These are phyloP conservation scores for Mesembryanthemum crystallinum DNA, from an alignment of 148 eudicot genomes.

Conservation along the genomic window DNA sequence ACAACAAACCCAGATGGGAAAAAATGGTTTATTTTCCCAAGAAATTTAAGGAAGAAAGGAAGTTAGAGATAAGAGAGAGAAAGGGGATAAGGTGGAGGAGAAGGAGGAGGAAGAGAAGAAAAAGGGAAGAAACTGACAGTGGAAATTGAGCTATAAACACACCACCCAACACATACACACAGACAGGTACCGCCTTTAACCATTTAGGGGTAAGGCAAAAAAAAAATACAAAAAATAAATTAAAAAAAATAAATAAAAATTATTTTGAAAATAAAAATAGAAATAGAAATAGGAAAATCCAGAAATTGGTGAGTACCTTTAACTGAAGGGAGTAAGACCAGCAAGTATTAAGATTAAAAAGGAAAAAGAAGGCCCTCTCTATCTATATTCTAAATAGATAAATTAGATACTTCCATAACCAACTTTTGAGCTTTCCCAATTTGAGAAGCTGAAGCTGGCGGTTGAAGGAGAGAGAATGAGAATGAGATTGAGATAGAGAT, in stretches of 20 bases:
- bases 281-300: conserved; percentile 14
- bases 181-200: conserved; percentile 48
- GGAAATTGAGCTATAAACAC: conserved; percentile 38
- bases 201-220: not conserved
- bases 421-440: conserved; percentile 25
- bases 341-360: conserved; percentile 6
- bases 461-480: not conserved
- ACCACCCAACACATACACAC: conserved; percentile 14
- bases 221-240: not conserved
- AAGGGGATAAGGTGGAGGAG: conserved; percentile 21
- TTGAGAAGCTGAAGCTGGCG: conserved; percentile 8
- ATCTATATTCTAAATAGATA: not conserved
- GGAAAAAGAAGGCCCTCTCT: conserved; percentile 33
- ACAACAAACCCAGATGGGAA: conserved; percentile 33
- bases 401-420: conserved; percentile 15
- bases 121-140: conserved; percentile 29
- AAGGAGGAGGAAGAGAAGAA: conserved; percentile 19
- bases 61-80: conserved; percentile 14
- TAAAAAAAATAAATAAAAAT: not conserved
- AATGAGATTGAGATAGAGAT: not conserved
- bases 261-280: not conserved
- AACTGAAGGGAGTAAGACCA: conserved; percentile 48
- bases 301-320: conserved; percentile 50
- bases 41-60: conserved; percentile 12
- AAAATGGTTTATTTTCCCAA: conserved; percentile 7